Conservation (phyloP, 2,329 filamentous ascomycete species). For the Colletotrichum tamarilloi region DNA sequence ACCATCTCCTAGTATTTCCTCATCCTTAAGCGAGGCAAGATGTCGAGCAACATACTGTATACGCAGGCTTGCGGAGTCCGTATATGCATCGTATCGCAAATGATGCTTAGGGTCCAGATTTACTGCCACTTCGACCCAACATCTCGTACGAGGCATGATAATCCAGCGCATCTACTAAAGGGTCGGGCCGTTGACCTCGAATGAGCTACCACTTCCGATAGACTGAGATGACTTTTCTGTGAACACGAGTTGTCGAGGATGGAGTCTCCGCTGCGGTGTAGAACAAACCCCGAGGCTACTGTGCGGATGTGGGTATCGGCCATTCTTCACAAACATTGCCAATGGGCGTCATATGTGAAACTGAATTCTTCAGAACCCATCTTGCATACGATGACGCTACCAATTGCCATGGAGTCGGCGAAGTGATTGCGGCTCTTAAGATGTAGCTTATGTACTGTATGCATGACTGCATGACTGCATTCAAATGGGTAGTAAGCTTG, state of each 20-base stretch:
- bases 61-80: background rate
- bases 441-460: background rate
- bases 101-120: background rate
- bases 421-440: background rate
- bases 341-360: background rate
- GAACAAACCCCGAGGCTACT: background rate
- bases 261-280: background rate
- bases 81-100: background rate
- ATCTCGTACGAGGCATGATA: background rate
- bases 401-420: background rate
- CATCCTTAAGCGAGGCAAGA: background rate
- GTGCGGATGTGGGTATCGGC: background rate
- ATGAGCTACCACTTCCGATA: background rate
- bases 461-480: background rate
- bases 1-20: background rate
- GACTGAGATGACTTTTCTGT: background rate
- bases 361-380: background rate
- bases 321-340: background rate
- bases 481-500: background rate
- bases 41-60: background rate
- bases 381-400: background rate
- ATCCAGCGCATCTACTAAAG: background rate
- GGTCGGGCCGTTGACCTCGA: background rate
- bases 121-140: background rate
- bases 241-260: background rate